Percentiles rank a stretch among this genome's conserved stretches.
Conservation (phyloP, 2,329 filamentous ascomycete species). For the Pyricularia sp. region DNA sequence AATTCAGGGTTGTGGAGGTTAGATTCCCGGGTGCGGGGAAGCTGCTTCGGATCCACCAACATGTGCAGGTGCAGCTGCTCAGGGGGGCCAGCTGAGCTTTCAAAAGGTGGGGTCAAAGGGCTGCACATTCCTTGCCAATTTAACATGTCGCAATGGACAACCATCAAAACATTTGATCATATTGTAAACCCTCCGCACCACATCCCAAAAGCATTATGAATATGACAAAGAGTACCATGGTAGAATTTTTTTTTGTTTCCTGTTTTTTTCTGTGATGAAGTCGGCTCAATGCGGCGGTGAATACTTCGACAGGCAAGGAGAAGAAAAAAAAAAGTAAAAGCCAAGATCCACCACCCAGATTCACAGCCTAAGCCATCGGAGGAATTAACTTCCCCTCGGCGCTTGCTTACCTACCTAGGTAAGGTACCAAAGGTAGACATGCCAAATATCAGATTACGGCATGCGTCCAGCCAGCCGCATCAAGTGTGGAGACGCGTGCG, state of each 20-base stretch:
- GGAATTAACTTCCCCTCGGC: not conserved
- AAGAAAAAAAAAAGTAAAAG: not conserved
- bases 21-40: not conserved
- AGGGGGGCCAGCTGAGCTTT: not conserved
- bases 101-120: not conserved
- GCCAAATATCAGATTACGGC: not conserved
- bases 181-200: not conserved
- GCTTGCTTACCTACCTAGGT: not conserved
- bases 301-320: not conserved
- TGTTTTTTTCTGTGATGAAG: not conserved
- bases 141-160: no score
- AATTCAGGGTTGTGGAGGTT: not conserved
- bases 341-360: not conserved
- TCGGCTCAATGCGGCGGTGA: not conserved
- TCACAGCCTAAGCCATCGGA: not conserved
- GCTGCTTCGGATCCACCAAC: not conserved
- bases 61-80: not conserved
- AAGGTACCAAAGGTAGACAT: not conserved
- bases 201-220: not conserved
- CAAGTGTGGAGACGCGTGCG: not conserved
- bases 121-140: no score
- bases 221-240: not conserved
- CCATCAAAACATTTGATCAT: not conserved
- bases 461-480: not conserved
- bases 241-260: not conserved